Base-by-base conservation (phyloP, 306 rosid species). In the Pyrus betulifolia region DNA sequence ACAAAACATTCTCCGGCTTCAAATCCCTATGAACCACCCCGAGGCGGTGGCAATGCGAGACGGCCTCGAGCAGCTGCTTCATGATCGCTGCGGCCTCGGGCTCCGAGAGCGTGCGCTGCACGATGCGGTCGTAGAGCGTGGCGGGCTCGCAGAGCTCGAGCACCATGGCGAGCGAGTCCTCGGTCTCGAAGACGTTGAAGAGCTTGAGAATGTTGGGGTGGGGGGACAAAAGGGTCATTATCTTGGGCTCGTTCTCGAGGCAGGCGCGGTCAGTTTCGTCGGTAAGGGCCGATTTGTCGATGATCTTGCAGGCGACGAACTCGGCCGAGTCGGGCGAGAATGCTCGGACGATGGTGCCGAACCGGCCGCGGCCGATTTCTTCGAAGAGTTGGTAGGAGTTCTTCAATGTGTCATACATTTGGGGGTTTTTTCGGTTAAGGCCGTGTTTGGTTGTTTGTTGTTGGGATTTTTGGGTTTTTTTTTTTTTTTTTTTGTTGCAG, bases 311-410 rank as follows among this genome's bases (percentile, higher is more conserved):
- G 76, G 98, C 97, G 74, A 82, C 77, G 82, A 76, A 75, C 18
- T 84, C 75, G 64, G 76, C 49, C 6, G 86, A 59, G 14, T 19
- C 11, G 0, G 79, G 80, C 76, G 90, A 68, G 63, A 79, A 84
- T 59, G 91, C 93, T 10, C 95, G 91, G 60, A 75, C 78, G 14
- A 93, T 87, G 31, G 82, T 89, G 73, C 91, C 97, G 82, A 93
- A 91, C 4, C 85, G 75, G 7, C 97, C 98, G 2, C 95, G 88
- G 8, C 98, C 98, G 44, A 93, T 84, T 71, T 91, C 97, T 33
- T 93, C 89, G n/a, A 80, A 46, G 40, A 84, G 45, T 76, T 88
- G 82, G 89, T 91, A 93, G 18, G 85, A 74, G 15, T 70, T 77
- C 46, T 74, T 82, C 64, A 84, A 72, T 38, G 83, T 83, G 67